These are phyloP conservation scores for Domatiomyces globalis DNA, from an alignment of 2,329 filamentous ascomycete species.

Conservation along the genomic window DNA sequence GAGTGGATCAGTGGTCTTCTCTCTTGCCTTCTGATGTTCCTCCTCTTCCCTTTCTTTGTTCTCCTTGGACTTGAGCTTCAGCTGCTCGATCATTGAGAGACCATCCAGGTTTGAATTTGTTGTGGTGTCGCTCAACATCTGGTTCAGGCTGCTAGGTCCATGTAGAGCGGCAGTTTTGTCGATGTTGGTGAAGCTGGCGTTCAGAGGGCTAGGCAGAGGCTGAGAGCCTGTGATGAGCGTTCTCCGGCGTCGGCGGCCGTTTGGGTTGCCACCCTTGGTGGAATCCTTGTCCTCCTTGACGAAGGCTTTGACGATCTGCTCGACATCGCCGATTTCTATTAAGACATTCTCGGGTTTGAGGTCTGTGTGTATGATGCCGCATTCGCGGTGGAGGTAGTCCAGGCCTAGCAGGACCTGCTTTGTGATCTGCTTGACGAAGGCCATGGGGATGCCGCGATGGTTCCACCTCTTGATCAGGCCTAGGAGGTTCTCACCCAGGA, in stretches of 20 bases:
- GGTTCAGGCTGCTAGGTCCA: conserved; percentile 64
- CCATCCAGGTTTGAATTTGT: conserved; percentile 20
- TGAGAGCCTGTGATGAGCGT: conserved; percentile 96
- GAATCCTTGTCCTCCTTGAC: conserved; percentile 68
- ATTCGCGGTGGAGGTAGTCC: conserved; percentile 93
- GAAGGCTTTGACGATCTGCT: conserved; percentile 93
- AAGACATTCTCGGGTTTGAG: conserved; percentile 90
- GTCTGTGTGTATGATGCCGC: conserved; percentile 93
- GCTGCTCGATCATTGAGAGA: conserved; percentile 46
- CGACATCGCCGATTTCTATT: conserved; percentile 96
- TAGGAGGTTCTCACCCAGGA: conserved; percentile 84
- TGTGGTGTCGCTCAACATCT: conserved; percentile 59
- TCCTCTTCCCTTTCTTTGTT: conserved; percentile 17
- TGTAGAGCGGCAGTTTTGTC: conserved; percentile 51
- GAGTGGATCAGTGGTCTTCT: conserved; percentile 63
- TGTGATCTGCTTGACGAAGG: conserved; percentile 94
- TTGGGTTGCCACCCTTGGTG: conserved; percentile 79
- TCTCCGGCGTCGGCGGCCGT: conserved; percentile 73
- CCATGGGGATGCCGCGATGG: conserved; percentile 90
- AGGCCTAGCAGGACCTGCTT: conserved; percentile 93
- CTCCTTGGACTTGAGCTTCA: conserved; percentile 35
- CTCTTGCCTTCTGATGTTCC: conserved; percentile 34
- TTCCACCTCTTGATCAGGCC: conserved; percentile 98
- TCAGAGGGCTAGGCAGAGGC: conserved; percentile 84
- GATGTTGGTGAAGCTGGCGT: conserved; percentile 71